Evolutionary conservation across 768 basidiomycete species (phyloP), one percentile per base, ranked within the genome.

Genomic region (Mrakia hoshinonis): DNA sequence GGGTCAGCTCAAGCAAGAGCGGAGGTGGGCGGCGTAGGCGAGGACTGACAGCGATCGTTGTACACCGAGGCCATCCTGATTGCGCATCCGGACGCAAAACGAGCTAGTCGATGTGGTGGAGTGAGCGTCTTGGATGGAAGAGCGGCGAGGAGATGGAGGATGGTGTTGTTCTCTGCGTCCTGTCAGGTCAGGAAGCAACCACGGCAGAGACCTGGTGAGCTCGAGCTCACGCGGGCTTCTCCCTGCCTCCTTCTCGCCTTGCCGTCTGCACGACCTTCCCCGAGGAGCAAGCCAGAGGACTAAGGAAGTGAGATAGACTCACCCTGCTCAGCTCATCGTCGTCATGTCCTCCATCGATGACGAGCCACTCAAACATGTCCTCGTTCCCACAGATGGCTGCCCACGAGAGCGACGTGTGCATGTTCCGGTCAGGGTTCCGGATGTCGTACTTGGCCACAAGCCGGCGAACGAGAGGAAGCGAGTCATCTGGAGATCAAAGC

Each of bases 161-260:
- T 89, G 0, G 93, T 96, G 78, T 93, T 93, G 76, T 90, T 90
- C 77, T 95, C 92, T 7, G 85, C 85, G 78, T 97, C 94, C 94
- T 96, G 76, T 31, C 6, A 46, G 61, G 36, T 20, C 36, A 52
- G 34, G 46, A 64, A 54, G 15, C 1, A 46, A 68, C 47, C 3
- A 22, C 24, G 22, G 52, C 49, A 67, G 22, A 68, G 39, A 13
- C 24, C 15, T 39, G 31, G 13, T 26, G 64, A 52, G 63, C 52
- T 31, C 51, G 70, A 62, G 66, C 61, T 49, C 54, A 43, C 18
- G 48, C 43, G 47, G 43, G 54, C 13, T 3, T 52, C 51, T 52
- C 51, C 18, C 51, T 26, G 9, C 20, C 49, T 51, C 18, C 3
- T 51, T 24, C 49, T 6, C 51, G 9, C 10, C 3, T 24, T 52